Conservation (phyloP, 2,329 filamentous ascomycete genomes). For the Fusarium nelsonii region DNA sequence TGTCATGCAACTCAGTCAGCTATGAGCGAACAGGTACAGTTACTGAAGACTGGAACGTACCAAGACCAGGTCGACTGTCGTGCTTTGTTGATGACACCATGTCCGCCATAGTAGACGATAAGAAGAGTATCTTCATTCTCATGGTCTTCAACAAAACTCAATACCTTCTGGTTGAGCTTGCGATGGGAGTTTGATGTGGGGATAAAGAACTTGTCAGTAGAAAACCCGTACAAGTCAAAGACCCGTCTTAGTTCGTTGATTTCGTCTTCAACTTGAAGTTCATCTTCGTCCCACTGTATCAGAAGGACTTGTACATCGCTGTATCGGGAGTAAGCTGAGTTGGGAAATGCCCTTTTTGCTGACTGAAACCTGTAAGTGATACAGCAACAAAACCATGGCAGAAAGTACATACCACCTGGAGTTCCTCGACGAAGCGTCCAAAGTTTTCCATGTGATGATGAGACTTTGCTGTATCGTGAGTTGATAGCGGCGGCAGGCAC, state of each 20-base stretch:
- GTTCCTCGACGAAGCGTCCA: constrained; percentile 40
- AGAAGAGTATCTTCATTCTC: constrained; percentile 47
- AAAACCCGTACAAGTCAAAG: constrained; percentile 43
- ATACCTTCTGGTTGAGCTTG: constrained; percentile 41
- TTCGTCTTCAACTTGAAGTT: constrained; percentile 45
- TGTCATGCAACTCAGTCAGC: constrained; percentile 36
- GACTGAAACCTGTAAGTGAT: constrained; percentile 32
- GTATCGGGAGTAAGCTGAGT: constrained; percentile 46
- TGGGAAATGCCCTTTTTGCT: constrained; percentile 45
- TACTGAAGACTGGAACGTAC: constrained; percentile 17
- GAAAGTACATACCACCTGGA: constrained; percentile 34
- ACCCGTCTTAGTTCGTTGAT: constrained; percentile 40
- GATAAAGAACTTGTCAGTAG: constrained; percentile 43
- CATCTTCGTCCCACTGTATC: constrained; percentile 48
- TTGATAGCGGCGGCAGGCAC: constrained; percentile 40
- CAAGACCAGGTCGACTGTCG: constrained; percentile 47
- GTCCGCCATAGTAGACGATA: constrained; percentile 46
- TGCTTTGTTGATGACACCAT: constrained; percentile 46
- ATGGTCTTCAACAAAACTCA: constrained; percentile 46
- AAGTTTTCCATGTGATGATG: constrained; percentile 46
- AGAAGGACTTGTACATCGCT: constrained; percentile 45
- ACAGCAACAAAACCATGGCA: not conserved
- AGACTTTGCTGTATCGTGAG: constrained; percentile 46
- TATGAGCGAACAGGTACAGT: not conserved
- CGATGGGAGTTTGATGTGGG: constrained; percentile 46